Evolutionary conservation across 2,329 filamentous ascomycete species (phyloP), one percentile per base, ranked within the genome.

Genomic region (Penicillium sclerotiorum): DNA sequence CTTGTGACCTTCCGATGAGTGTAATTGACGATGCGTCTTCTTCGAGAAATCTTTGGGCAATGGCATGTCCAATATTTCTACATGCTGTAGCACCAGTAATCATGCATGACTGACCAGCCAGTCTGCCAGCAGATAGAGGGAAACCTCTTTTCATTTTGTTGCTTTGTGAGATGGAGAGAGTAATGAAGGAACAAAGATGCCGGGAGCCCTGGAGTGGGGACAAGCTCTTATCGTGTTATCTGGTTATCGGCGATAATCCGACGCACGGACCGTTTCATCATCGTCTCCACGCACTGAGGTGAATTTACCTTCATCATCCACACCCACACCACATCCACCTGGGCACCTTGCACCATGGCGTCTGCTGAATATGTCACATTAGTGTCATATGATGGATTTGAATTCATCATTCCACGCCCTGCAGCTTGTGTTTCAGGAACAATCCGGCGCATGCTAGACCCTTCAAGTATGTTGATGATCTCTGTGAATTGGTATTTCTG

Each of bases 71-170:
- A 58, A 91, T 90, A n/a, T n/a, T n/a, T n/a, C n/a, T n/a, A 45
- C 85, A 83, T 17, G 86, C 83, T 36, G 85, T 87, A 17, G 80
- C 87, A 40, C 88, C 88, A 2, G 87, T 88, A 44, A 91, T 77
- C 63, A 88, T 75, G 44, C 71, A 73, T 48, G 64, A 73, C 21
- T 69, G 61, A 23, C 68, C 68, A 2, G 54, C 45, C n/a, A 74
- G 60, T 27, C 65, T 61, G 18, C 49, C 53, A n/a, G 61, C 52
- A 23, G 58, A 40, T 28, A 50, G 41, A 36, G 25, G 25, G 25
- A 28, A 7, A 28, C 5, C 12, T 32, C 11, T 21, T 5, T 41
- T 27, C 38, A 41, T 43, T 13, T 33, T 43, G 40, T 32, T 32
- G 28, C 28, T 32, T 32, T n/a, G n/a, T n/a, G n/a, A n/a, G n/a